phyloP scores from a whole-genome alignment of 441 rosid species.

The Croton laevigatus region DNA sequence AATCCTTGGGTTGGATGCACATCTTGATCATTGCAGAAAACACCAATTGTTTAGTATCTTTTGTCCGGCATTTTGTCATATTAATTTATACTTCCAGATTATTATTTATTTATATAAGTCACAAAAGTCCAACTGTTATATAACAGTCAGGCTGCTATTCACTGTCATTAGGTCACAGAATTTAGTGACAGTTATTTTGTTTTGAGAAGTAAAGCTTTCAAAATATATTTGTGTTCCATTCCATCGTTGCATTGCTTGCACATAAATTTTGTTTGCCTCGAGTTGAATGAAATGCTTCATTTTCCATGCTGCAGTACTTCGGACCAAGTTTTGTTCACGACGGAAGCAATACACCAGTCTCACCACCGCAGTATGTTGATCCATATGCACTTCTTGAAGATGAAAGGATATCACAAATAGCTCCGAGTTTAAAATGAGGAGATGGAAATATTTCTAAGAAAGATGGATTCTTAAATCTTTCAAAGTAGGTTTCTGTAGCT shows the following conservation, averaged over 20 bases:
- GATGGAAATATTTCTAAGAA: background rate
- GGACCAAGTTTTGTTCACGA: slow-evolving; percentile 76
- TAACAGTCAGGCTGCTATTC: too few species aligned
- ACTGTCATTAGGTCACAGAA: too few species aligned
- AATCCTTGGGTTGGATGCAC: background rate
- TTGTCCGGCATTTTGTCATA: too few species aligned
- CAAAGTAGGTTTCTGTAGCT: slow-evolving; percentile 22
- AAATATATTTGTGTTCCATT: background rate
- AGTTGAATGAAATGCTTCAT: background rate
- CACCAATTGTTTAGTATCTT: too few species aligned
- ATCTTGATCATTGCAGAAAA: too few species aligned
- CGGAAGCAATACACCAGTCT: slow-evolving; percentile 34
- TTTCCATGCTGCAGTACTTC: slow-evolving; percentile 48
- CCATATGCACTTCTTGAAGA: slow-evolving; percentile 84
- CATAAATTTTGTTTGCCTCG: background rate
- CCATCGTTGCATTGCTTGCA: background rate
- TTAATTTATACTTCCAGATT: too few species aligned
- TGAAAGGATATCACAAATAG: slow-evolving; percentile 70
- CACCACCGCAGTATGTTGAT: slow-evolving; percentile 64
- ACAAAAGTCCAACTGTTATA: background rate
- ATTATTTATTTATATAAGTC: too few species aligned
- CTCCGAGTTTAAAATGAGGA: slow-evolving; percentile 63
- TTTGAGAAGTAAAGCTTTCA: background rate
- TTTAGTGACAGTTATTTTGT: too few species aligned
- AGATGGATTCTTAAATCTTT: slow-evolving; percentile 10